A percentile compares a stretch with the other conserved stretches of the same genome.
phyloP scores from a whole-genome alignment of 441 rosid genomes.

The Populus hybrid region DNA sequence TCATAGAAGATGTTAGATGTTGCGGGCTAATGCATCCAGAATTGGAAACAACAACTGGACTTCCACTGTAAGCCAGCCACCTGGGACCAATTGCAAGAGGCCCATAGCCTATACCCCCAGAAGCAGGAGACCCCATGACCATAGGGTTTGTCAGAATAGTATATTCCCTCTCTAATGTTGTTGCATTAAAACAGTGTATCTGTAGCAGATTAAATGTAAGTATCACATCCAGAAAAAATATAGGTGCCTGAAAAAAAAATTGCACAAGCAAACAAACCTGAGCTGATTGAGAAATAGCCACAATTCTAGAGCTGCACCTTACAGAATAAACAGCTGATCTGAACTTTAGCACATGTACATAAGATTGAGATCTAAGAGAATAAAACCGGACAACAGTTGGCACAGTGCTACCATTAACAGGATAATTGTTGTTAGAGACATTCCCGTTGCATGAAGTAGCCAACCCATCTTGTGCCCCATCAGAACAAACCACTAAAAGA shows the following conservation, averaged over 20 bases:
- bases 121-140: slow-evolving; percentile 34
- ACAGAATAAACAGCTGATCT: slow-evolving; percentile 69
- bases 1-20: slow-evolving; percentile 50
- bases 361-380: slow-evolving; percentile 76
- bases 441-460: slow-evolving; percentile 32
- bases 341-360: slow-evolving; percentile 65
- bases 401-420: slow-evolving; percentile 31
- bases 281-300: slow-evolving; percentile 72
- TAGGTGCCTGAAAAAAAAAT: not conserved
- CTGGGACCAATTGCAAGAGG: slow-evolving; percentile 94
- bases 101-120: slow-evolving; percentile 76
- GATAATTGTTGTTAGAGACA: slow-evolving; percentile 35
- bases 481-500: slow-evolving; percentile 66
- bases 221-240: slow-evolving; percentile 9
- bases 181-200: slow-evolving; percentile 81
- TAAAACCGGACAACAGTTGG: slow-evolving; percentile 62
- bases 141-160: slow-evolving; percentile 67
- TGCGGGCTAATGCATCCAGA: slow-evolving; percentile 62
- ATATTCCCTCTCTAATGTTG: slow-evolving; percentile 57
- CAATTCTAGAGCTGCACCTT: slow-evolving; percentile 85
- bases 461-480: slow-evolving; percentile 47
- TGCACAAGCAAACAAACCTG: slow-evolving; percentile 49
- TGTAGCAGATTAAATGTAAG: slow-evolving; percentile 35
- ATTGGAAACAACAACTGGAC: slow-evolving; percentile 48
- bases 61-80: slow-evolving; percentile 93